Conservation (phyloP, 805 yeast genomes). For the Saccharomyces cerevisiae region DNA sequence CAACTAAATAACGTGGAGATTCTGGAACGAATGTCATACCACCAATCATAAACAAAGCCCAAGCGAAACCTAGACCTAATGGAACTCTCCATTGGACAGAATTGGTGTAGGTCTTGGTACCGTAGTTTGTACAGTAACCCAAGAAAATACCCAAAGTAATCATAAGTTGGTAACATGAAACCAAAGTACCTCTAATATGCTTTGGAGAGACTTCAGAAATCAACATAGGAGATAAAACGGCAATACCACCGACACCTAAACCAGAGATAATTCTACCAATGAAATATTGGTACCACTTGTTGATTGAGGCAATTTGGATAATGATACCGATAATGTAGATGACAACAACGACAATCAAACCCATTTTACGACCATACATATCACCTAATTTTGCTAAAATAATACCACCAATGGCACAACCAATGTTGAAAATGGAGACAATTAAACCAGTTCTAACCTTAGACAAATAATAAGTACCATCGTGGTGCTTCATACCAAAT, state of each 20-base stretch:
- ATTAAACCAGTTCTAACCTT: constrained; percentile 49
- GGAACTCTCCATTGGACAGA: constrained; percentile 75
- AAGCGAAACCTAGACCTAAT: constrained; percentile 46
- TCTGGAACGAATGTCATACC: constrained; percentile 54
- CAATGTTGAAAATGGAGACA: constrained; percentile 58
- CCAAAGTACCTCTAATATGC: constrained; percentile 61
- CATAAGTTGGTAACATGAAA: constrained; percentile 61
- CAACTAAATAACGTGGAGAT: constrained; percentile 61
- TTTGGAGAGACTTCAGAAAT: constrained; percentile 67
- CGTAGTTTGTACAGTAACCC: constrained; percentile 68
- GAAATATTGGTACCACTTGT: constrained; percentile 62
- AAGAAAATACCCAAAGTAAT: constrained; percentile 66
- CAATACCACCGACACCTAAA: constrained; percentile 66
- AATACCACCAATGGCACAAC: constrained; percentile 69
- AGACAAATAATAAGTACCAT: constrained; percentile 41
- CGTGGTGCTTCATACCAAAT: constrained; percentile 42
- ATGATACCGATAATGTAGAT: constrained; percentile 60
- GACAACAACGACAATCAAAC: constrained; percentile 52
- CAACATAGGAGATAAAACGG: constrained; percentile 69
- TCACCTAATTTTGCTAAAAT: constrained; percentile 53
- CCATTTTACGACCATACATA: constrained; percentile 55
- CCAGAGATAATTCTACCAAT: constrained; percentile 67
- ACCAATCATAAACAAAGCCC: constrained; percentile 34
- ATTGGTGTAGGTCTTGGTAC: constrained; percentile 51
- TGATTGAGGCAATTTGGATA: constrained; percentile 48